Evolutionary conservation across 75 land plant species (phyloP).

Genomic region (Pinus albicaulis): DNA sequence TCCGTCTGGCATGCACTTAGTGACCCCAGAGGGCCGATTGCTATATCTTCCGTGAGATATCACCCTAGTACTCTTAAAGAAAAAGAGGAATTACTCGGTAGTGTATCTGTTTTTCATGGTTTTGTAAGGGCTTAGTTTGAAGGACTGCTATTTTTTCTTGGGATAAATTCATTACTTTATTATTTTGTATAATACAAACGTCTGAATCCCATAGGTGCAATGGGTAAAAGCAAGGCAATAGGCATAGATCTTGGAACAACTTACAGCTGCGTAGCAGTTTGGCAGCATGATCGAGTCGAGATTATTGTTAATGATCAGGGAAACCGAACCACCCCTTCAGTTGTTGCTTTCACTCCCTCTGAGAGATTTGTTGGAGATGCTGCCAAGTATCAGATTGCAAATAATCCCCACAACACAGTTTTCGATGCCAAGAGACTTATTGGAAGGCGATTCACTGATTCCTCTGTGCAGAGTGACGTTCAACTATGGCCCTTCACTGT

Average conservation of each 20-base stretch:
- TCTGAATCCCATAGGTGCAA: no score
- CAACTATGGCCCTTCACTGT: constrained; percentile 27
- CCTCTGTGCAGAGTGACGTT: constrained; percentile 26
- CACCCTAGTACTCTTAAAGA: no score
- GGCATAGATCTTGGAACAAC: background rate
- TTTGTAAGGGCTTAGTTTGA: no score
- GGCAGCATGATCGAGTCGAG: background rate
- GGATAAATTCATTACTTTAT: no score
- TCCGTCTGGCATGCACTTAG: no score
- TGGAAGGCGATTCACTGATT: constrained; percentile 24
- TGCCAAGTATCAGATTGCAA: background rate
- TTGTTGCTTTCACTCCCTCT: background rate
- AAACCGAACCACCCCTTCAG: background rate
- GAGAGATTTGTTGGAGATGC: background rate
- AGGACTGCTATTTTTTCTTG: no score
- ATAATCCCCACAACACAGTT: background rate
- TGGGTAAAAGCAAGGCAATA: background rate
- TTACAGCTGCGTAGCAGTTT: background rate
- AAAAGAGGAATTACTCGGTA: no score
- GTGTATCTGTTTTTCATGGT: no score
- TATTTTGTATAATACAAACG: no score
- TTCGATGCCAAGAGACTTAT: constrained; percentile 17
- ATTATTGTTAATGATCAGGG: background rate
- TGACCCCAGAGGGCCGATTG: no score
- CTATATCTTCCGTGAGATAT: no score